Evolutionary conservation across 179 eudicot genomes (phyloP), one percentile per base, ranked within the genome.

Genomic region (Patellifolia procumbens): DNA sequence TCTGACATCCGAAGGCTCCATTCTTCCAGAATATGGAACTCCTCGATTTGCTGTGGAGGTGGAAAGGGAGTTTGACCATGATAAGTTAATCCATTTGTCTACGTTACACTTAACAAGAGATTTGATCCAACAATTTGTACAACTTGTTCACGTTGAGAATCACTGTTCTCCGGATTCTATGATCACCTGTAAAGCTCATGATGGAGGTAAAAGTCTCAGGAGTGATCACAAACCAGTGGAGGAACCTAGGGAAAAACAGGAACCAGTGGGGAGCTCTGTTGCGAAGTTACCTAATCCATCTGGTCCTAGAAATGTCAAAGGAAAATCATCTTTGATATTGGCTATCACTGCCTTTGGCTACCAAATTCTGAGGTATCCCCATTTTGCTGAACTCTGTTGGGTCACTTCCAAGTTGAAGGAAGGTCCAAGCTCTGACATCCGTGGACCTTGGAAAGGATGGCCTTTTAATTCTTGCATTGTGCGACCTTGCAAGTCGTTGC

Each of bases 381-480:
- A 92, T 81, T 95, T 95, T 79, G 93, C 99, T 29, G 99, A 95
- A 76, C 93, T 95, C 69, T 95, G 99, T 88, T 95, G 99, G 99
- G 88, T 86, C 62, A 91, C 99, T 51, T 95, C 99, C 48, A 95
- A 95, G 85, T 83, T 95, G 82, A 95, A 82, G 74, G 95, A 91
- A 64, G 99, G 99, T 76, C 99, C 97, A 37, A 83, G 78, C 82
- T 86, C 92, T 20, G 89, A 88, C 75, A 78, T 82, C 20, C 75
- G 76, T 51, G 99, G 97, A 53, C 91, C 97, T 77, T 95, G 97
- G 99, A 95, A 87, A 85, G 97, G 97, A 55, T 95, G 99, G 99
- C 99, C 97, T 19, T 95, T 95, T 76, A 95, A 91, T 80, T 85
- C 99, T 69, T 95, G 99, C 78, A 72, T 92, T 77, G 82, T 91